A percentile compares a stretch with the other conserved stretches of the same genome.
These are phyloP conservation scores for Rhinocladiella similis DNA, from an alignment of 2,329 filamentous ascomycete genomes.

Conservation along the genomic window DNA sequence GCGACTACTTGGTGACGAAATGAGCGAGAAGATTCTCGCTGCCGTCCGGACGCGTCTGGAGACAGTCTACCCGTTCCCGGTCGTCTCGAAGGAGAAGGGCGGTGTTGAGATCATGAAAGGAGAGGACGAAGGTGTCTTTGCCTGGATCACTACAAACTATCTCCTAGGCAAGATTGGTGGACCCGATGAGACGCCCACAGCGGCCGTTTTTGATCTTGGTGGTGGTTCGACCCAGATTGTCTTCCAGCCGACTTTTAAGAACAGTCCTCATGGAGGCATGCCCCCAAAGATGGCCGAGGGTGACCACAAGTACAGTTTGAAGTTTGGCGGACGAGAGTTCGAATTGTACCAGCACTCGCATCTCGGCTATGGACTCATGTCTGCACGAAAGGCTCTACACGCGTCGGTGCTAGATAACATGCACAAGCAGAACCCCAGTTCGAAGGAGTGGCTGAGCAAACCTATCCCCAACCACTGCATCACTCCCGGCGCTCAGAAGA, in stretches of 20 bases:
- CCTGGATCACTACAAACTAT: conserved; percentile 99
- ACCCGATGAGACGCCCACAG: conserved; percentile 84
- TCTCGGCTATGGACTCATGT: conserved; percentile 94
- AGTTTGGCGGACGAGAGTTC: conserved; percentile 88
- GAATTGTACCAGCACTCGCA: conserved; percentile 97
- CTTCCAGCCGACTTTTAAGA: conserved; percentile 91
- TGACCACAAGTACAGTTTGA: conserved; percentile 92
- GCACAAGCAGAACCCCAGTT: conserved; percentile 60
- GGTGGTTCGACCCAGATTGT: conserved; percentile 98
- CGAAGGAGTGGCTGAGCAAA: conserved; percentile 67
- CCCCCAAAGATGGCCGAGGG: conserved; percentile 82
- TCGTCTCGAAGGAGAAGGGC: conserved; percentile 79
- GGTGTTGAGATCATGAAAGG: conserved; percentile 98
- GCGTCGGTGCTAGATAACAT: conserved; percentile 71
- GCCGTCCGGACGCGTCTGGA: conserved; percentile 84
- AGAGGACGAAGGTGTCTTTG: conserved; percentile 94
- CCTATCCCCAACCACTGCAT: conserved; percentile 85
- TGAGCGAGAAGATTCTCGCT: conserved; percentile 79
- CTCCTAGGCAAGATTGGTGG: conserved; percentile 95
- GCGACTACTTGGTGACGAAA: conserved; percentile 77
- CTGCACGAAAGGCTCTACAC: conserved; percentile 85
- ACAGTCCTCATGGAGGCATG: conserved; percentile 71
- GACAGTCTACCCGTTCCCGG: conserved; percentile 88
- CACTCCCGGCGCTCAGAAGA: conserved; percentile 72
- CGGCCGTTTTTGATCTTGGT: conserved; percentile 92